These are phyloP conservation scores for Leccinum pachyderme DNA, from an alignment of 1,284 basidiomycete genomes.

Conservation along the genomic window DNA sequence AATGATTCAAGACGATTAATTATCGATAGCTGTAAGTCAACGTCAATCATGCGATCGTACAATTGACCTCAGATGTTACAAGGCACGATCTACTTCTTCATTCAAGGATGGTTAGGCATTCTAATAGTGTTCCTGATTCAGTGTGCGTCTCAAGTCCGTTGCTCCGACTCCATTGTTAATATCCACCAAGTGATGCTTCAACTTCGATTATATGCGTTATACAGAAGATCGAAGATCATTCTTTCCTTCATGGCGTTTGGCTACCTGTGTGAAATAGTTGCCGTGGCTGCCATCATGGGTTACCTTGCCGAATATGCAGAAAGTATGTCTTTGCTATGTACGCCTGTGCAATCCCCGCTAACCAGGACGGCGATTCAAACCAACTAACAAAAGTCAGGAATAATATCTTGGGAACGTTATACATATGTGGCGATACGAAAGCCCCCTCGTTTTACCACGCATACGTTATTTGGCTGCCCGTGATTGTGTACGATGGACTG, in stretches of 20 bases:
- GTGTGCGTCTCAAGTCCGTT: conserved; percentile 5
- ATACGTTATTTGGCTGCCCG: conserved; percentile 23
- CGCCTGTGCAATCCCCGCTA: neutral
- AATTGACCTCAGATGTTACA: neutral
- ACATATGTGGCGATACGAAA: conserved; percentile 16
- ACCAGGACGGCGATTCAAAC: neutral
- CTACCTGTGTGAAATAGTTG: conserved; percentile 14
- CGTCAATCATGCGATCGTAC: neutral
- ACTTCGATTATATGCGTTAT: conserved; percentile 18
- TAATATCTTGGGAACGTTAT: neutral
- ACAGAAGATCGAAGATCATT: conserved; percentile 11
- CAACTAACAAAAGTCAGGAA: conserved; percentile 7
- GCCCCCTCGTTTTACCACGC: conserved; percentile 11
- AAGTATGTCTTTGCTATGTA: conserved; percentile 5
- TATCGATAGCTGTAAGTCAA: conserved; percentile 10
- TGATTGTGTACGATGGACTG: conserved; percentile 14
- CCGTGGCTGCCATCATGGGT: conserved; percentile 2
- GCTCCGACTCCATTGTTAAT: neutral
- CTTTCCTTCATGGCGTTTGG: conserved; percentile 14
- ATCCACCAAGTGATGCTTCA: conserved; percentile 16
- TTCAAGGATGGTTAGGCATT: neutral
- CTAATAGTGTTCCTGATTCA: conserved; percentile 11
- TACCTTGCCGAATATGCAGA: neutral
- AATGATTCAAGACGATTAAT: neutral
- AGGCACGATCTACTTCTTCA: neutral